Conservation (phyloP, 2,329 filamentous ascomycete species). For the Fusarium poae region DNA sequence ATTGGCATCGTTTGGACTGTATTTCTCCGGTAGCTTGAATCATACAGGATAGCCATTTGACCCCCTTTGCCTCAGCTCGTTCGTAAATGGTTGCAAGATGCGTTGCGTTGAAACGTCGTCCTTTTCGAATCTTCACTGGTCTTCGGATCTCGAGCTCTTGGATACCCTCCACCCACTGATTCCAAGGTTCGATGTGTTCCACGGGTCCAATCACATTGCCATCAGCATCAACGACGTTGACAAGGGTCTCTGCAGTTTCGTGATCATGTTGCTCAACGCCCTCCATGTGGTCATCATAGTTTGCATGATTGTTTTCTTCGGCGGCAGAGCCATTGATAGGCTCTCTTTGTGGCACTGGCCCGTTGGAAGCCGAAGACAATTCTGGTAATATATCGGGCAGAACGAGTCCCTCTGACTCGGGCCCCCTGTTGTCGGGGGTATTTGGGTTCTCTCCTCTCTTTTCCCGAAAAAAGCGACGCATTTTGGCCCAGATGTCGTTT, state of each 20-base stretch:
- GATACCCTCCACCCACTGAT: constrained; percentile 58
- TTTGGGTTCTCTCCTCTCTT: constrained; percentile 48
- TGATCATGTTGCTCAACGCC: constrained; percentile 35
- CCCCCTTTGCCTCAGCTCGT: constrained; percentile 57
- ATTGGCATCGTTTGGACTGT: constrained; percentile 56
- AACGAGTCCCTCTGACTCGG: constrained; percentile 31
- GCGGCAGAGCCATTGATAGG: constrained; percentile 5
- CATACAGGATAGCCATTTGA: constrained; percentile 63
- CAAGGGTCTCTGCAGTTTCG: constrained; percentile 41
- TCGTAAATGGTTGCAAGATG: constrained; percentile 59
- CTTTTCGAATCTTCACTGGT: constrained; percentile 57
- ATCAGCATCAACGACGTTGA: constrained; percentile 55
- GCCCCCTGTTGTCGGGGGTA: constrained; percentile 30
- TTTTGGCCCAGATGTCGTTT: constrained; percentile 48
- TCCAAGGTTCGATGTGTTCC: constrained; percentile 54
- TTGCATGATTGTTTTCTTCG: neutral
- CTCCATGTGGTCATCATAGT: constrained; percentile 38
- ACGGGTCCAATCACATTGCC: constrained; percentile 57
- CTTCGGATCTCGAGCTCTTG: constrained; percentile 56
- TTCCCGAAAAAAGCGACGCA: constrained; percentile 53
- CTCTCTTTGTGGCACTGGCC: constrained; percentile 9
- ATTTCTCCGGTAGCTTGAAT: constrained; percentile 63
- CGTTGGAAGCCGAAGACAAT: constrained; percentile 29
- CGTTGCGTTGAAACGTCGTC: constrained; percentile 57
- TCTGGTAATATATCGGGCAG: constrained; percentile 25